These are phyloP conservation scores for Fraxinus pennsylvanica DNA, from an alignment of 257 asterid genomes.

Conservation along the genomic window DNA sequence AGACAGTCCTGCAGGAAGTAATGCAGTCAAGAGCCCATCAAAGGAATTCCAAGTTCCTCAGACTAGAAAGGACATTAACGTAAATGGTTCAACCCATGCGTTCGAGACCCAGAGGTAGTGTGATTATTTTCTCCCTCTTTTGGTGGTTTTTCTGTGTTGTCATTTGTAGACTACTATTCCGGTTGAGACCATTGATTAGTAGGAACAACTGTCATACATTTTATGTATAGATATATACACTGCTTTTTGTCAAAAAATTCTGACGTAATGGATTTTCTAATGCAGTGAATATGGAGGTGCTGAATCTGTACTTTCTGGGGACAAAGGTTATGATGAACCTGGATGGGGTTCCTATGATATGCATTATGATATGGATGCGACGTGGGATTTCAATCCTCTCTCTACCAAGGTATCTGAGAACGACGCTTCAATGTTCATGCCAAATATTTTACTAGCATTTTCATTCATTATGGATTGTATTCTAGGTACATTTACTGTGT, in stretches of 20 bases:
- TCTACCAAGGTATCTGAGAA: slow-evolving; percentile 45
- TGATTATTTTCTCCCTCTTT: not conserved
- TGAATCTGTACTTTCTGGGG: slow-evolving; percentile 53
- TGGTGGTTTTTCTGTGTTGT: slow-evolving; percentile 1
- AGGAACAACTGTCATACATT: slow-evolving; percentile 7
- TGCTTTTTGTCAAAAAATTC: slow-evolving; percentile 12
- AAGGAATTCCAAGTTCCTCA: slow-evolving; percentile 56
- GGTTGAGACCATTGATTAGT: not conserved
- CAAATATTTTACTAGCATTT: not conserved
- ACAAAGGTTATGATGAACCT: slow-evolving; percentile 66
- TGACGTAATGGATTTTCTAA: slow-evolving; percentile 7
- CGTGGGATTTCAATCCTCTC: slow-evolving; percentile 52
- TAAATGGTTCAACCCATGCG: slow-evolving; percentile 76
- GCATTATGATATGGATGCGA: slow-evolving; percentile 61
- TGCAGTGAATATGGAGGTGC: slow-evolving; percentile 66
- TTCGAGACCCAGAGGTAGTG: slow-evolving; percentile 64
- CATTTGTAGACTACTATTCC: not conserved
- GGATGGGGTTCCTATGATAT: slow-evolving; percentile 77
- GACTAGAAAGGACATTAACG: slow-evolving; percentile 40
- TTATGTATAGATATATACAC: slow-evolving; percentile 1
- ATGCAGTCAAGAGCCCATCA: slow-evolving; percentile 49
- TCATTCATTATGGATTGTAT: not conserved
- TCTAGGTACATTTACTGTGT: not conserved
- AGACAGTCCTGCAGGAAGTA: slow-evolving; percentile 55
- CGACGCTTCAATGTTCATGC: slow-evolving; percentile 11